Conservation (phyloP, 2,329 filamentous ascomycete species). For the Monilinia fructicola region DNA sequence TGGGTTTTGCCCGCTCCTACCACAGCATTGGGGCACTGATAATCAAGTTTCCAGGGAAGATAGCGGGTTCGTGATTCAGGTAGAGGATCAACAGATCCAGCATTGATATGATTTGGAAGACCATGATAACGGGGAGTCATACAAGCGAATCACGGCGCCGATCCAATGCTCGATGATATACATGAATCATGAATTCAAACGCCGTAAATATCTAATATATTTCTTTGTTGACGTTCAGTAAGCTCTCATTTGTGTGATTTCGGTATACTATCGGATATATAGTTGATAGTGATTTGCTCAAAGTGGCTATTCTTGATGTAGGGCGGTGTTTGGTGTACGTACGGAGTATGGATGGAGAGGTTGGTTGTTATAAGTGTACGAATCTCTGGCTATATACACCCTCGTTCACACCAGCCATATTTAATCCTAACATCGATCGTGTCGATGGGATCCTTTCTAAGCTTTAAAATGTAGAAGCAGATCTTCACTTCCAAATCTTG, state of each 20-base stretch:
- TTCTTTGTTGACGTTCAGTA: not conserved
- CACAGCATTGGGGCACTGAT: not conserved
- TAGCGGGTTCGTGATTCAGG: not conserved
- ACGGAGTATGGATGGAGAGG: too few species aligned
- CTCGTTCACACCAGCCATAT: too few species aligned
- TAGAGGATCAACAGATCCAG: not conserved
- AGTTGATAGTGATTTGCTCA: not conserved
- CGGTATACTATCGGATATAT: not conserved
- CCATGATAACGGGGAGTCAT: not conserved
- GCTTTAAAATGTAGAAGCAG: too few species aligned
- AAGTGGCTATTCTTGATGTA: not conserved
- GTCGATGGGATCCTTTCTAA: too few species aligned
- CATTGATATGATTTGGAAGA: not conserved
- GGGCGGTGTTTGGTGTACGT: too few species aligned
- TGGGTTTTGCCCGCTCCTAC: not conserved
- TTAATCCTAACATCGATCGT: too few species aligned
- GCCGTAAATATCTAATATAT: not conserved
- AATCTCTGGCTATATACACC: too few species aligned
- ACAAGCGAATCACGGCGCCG: constrained; percentile 1
- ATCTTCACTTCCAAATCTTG: not conserved
- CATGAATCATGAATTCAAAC: not conserved
- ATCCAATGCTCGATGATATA: not conserved
- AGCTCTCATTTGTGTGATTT: not conserved
- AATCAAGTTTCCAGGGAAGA: not conserved
- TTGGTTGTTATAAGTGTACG: too few species aligned